These are phyloP conservation scores for Pistacia integerrima DNA, from an alignment of 345 rosid genomes.

Conservation along the genomic window DNA sequence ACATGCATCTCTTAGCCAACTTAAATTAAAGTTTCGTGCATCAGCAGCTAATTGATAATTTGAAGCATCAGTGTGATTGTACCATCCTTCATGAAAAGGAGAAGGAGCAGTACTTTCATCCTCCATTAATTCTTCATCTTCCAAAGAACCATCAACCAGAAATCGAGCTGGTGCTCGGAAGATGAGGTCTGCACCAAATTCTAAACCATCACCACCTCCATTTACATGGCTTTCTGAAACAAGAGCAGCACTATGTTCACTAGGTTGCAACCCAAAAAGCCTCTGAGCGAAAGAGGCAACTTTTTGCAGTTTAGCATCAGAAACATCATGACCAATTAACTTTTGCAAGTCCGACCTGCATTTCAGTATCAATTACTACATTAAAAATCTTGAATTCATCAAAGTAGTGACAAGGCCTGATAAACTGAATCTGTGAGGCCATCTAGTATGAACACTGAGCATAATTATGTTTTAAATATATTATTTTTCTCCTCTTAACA, in stretches of 20 bases:
- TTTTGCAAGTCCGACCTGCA: constrained; percentile 78
- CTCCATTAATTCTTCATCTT: constrained; percentile 45
- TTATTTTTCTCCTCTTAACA: background rate
- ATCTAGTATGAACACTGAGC: background rate
- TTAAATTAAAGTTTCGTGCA: constrained; percentile 53
- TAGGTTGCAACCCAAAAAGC: constrained; percentile 64
- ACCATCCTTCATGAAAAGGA: constrained; percentile 50
- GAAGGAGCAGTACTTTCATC: constrained; percentile 42
- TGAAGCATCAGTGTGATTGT: constrained; percentile 36
- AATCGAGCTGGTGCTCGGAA: constrained; percentile 81
- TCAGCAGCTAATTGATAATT: constrained; percentile 34
- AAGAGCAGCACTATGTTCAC: constrained; percentile 29
- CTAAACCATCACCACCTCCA: constrained; percentile 46
- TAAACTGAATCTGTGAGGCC: background rate
- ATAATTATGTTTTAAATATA: background rate
- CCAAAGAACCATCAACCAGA: constrained; percentile 64
- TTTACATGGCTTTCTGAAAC: constrained; percentile 36
- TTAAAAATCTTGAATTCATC: background rate
- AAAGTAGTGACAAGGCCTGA: background rate
- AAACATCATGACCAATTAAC: constrained; percentile 62
- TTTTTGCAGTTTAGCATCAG: constrained; percentile 50
- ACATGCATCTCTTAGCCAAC: constrained; percentile 89
- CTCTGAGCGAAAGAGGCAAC: constrained; percentile 58
- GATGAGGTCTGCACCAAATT: constrained; percentile 80
- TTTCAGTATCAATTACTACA: constrained; percentile 4